Percentiles rank a stretch among this genome's conserved stretches.
Conservation (phyloP, 2,329 filamentous ascomycete species). For the Exophiala viscosa region DNA sequence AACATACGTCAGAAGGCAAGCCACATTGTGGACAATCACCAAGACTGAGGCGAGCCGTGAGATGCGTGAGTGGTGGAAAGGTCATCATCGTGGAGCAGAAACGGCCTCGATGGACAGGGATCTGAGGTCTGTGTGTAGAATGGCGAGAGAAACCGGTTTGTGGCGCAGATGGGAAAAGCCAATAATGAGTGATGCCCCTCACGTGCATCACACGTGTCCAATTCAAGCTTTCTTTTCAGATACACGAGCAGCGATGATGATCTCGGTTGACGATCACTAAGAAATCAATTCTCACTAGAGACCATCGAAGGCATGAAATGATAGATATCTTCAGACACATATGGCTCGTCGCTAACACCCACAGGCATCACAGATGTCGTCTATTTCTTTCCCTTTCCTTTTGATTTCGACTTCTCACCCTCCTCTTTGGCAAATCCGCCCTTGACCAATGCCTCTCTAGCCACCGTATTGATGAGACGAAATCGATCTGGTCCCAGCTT, state of each 20-base stretch:
- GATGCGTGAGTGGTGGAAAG: not conserved
- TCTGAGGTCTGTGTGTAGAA: no score
- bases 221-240: no score
- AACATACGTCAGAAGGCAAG: slow-evolving; percentile 16
- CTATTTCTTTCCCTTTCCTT: slow-evolving; percentile 20
- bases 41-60: not conserved
- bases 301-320: no score
- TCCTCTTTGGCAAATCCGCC: slow-evolving; percentile 65
- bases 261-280: no score
- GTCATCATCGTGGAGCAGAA: not conserved
- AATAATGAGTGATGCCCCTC: no score
- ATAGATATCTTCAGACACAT: no score
- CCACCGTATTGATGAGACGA: slow-evolving; percentile 80
- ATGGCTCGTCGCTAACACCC: no score
- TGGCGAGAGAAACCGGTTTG: no score
- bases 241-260: no score
- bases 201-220: no score
- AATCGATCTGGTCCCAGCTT: slow-evolving; percentile 87
- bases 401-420: slow-evolving; percentile 29
- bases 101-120: not conserved
- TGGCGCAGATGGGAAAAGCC: no score
- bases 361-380: not conserved
- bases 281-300: no score
- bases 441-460: slow-evolving; percentile 76
- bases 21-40: not conserved